Base-by-base conservation (phyloP, 1,139 yeast genomes). In the Taphrina betulina region DNA sequence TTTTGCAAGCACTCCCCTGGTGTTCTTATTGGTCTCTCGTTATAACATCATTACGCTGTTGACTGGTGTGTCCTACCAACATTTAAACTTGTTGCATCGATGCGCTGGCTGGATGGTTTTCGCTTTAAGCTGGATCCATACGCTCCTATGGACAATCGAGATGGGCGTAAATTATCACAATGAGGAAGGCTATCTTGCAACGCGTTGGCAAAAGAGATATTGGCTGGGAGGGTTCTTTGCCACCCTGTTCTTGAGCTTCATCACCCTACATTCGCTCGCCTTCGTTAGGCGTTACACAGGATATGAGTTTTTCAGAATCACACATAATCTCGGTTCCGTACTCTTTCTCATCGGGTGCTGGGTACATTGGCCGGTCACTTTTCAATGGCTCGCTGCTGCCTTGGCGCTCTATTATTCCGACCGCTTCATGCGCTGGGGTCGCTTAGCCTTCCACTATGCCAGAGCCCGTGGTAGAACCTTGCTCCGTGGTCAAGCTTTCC, bases 21-120 rank as follows among this genome's bases (percentile, higher is more conserved):
- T 81, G 23, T 71, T 81, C 37, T 65, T 79, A 31, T 75, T 82
- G 69, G 85, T 82, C 0, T 85, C 86, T 3, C 71, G 89, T 62
- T 81, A 77, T 67, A 82, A 82, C 65, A 68, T 82, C 51, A 65
- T 82, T 29, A 76, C 78, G 59, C 72, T 74, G 69, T 46, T 79
- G 4, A 81, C 87, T 0, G 79, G 84, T 17, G 75, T 83, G 78
- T 76, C 82, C 31, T 79, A 77, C 63, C 75, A 83, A 16, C 75
- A 82, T 1, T 81, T 78, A 62, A 78, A 80, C 45, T 70, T 80
- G 26, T 76, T 75, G 61, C 88, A 83, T 66, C 70, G 81, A 57
- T 81, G 85, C 85, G 63, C 78, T 1, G 78, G 85, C 0, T 69
- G 86, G 57, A 66, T 76, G 2, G 67, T 76, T 2, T 70, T 80